These are phyloP conservation scores for Aspergillus felis DNA, from an alignment of 2,329 filamentous ascomycete genomes.

Conservation along the genomic window DNA sequence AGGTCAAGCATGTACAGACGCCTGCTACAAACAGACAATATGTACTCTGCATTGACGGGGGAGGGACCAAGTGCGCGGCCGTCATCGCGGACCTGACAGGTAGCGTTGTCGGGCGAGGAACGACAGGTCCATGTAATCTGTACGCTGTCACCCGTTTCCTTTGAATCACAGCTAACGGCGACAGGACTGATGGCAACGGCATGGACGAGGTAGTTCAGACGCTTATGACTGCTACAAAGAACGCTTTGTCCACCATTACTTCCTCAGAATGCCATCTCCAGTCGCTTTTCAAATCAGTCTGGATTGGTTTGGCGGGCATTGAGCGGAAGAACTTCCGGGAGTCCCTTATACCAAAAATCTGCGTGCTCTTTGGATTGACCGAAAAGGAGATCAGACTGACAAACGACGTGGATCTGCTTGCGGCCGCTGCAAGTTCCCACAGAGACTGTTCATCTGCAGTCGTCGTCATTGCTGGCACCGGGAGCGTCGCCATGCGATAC, in stretches of 20 bases:
- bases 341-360: conserved; percentile 24
- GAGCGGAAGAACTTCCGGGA: conserved; percentile 31
- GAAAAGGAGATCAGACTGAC: conserved; percentile 27
- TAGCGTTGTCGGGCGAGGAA: conserved; percentile 21
- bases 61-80: conserved; percentile 43
- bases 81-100: conserved; percentile 26
- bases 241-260: conserved; percentile 10
- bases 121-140: conserved; percentile 40
- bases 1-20: too few species aligned
- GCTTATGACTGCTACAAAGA: conserved; percentile 18
- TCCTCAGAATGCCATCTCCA: neutral
- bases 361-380: conserved; percentile 23
- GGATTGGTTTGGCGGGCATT: conserved; percentile 42
- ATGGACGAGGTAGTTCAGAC: conserved; percentile 24
- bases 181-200: conserved; percentile 16
- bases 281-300: conserved; percentile 28
- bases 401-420: conserved; percentile 41
- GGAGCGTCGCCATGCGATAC: conserved; percentile 43
- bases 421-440: conserved; percentile 20
- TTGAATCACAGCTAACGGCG: neutral
- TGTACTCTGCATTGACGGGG: conserved; percentile 42
- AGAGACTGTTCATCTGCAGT: conserved; percentile 19
- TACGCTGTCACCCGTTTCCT: conserved; percentile 15
- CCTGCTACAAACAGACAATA: neutral
- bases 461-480: conserved; percentile 43